Evolutionary conservation across 768 basidiomycete species (phyloP).

Genomic region (Calocybe cyanea): DNA sequence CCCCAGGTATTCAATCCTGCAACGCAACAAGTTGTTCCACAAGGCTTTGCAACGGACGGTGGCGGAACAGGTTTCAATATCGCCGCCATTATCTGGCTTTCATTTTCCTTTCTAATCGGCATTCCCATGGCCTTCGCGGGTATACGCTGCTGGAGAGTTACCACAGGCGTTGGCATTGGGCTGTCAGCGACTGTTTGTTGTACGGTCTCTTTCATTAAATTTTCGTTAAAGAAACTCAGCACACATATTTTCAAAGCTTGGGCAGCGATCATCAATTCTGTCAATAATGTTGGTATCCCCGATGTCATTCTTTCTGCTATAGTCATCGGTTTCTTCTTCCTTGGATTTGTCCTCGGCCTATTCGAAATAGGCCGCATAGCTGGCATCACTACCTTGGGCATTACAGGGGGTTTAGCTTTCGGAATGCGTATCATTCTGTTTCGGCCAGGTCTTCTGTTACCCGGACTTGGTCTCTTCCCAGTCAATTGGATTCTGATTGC

Average conservation of each 20-base stretch:
- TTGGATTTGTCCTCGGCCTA: constrained; percentile 52
- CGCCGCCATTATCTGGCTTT: constrained; percentile 57
- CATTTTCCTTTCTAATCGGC: constrained; percentile 48
- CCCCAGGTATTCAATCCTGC: constrained; percentile 40
- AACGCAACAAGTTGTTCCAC: constrained; percentile 41
- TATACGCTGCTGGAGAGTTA: constrained; percentile 52
- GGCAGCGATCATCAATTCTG: constrained; percentile 59
- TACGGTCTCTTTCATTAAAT: constrained; percentile 23
- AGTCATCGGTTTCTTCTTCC: constrained; percentile 43
- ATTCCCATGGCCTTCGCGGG: constrained; percentile 52
- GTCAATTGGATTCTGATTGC: constrained; percentile 55
- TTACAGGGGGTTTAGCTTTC: constrained; percentile 54
- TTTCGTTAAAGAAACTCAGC: not conserved
- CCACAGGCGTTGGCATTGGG: constrained; percentile 52
- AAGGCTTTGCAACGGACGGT: constrained; percentile 58
- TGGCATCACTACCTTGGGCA: constrained; percentile 42
- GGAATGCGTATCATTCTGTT: constrained; percentile 54
- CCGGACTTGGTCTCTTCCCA: constrained; percentile 26
- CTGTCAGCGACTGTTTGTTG: constrained; percentile 43
- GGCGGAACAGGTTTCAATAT: constrained; percentile 42
- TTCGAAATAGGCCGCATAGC: constrained; percentile 46
- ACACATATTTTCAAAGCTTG: constrained; percentile 38
- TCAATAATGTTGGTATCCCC: constrained; percentile 42
- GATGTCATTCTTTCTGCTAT: constrained; percentile 50
- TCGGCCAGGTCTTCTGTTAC: constrained; percentile 44